Base-by-base conservation (phyloP, 352 stramenopile genomes). In the Pythium oligandrum region DNA sequence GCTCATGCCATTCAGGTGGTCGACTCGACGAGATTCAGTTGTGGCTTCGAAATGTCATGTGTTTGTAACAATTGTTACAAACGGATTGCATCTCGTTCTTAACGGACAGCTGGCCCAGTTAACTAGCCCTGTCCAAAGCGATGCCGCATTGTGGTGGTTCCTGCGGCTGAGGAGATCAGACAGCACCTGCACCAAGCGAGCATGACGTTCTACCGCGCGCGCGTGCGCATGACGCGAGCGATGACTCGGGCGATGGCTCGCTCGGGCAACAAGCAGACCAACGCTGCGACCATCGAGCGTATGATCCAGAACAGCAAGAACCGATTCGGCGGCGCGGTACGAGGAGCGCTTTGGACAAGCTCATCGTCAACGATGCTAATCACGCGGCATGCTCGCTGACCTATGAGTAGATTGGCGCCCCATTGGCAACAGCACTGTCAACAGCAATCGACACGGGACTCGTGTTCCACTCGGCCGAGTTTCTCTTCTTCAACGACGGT, bases 121-220 rank as follows among this genome's bases (percentile, higher is more conserved):
- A 26, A 26, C 17, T 26, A 55, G 7, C 59, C 52, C 53, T 32
- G 26, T 56, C 51, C 5, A 64, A 59, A 26, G 6, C 46, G 51
- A 58, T 64, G 31, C 32, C 45, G 17, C 17, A 26, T 26, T 26
- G 17, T 48, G n/a, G 26, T 42, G 53, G 44, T 57, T 57, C 51
- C 44, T 66, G 66, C 40, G 48, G 48, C 48, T 26, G 17, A 26
- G 17, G 17, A 26, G 17, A 26, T 26, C 17, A 26, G 17, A 26
- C 17, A 26, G 17, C 17, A 26, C 17, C 17, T 0, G 17, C 17
- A 26, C 17, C 17, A 26, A 26, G 17, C 17, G 17, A 26, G 17
- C 63, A 90, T 90, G 78, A 64, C 78, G 63, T 90, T 83, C 70
- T 90, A 85, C 70, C 76, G 76, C 40, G 63, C 81, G 8, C 72